Evolutionary conservation across 371 early-diverging fungal species (phyloP).

Genomic region (Zychaea mexicana): DNA sequence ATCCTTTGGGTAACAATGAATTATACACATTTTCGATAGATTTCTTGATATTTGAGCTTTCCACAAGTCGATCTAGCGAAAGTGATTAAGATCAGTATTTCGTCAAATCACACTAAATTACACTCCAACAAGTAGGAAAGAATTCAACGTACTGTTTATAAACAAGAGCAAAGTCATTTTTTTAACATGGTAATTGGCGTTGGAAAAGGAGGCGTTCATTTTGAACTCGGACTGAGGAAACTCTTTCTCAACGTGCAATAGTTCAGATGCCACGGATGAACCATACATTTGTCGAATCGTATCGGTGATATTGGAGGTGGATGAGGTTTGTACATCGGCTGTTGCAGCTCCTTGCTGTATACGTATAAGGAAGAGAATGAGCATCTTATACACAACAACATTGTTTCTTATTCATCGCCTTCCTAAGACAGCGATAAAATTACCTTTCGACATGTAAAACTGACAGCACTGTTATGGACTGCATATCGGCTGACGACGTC

Average conservation of each 20-base stretch:
- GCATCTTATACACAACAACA: too few species aligned
- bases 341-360: conserved; percentile 61
- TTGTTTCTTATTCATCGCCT: too few species aligned
- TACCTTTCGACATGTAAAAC: conserved; percentile 87
- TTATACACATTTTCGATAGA: conserved; percentile 81
- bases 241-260: conserved; percentile 58
- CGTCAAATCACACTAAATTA: too few species aligned
- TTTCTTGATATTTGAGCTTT: conserved; percentile 75
- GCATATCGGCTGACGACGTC: conserved; percentile 90
- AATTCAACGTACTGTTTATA: conserved; percentile 84
- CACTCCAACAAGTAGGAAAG: too few species aligned
- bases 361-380: background rate
- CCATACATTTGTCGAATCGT: conserved; percentile 87
- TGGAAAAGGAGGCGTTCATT: conserved; percentile 73
- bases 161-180: conserved; percentile 85
- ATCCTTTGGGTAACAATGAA: conserved; percentile 81
- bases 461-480: conserved; percentile 82
- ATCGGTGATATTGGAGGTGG: conserved; percentile 61
- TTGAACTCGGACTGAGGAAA: conserved; percentile 52
- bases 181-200: conserved; percentile 83
- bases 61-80: conserved; percentile 84
- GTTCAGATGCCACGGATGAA: conserved; percentile 68
- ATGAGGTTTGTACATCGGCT: conserved; percentile 78
- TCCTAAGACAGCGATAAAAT: conserved; percentile 20
- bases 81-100: background rate